These are phyloP conservation scores for Staphylotrichum tortipilum DNA, from an alignment of 495 filamentous ascomycete genomes.

Conservation along the genomic window DNA sequence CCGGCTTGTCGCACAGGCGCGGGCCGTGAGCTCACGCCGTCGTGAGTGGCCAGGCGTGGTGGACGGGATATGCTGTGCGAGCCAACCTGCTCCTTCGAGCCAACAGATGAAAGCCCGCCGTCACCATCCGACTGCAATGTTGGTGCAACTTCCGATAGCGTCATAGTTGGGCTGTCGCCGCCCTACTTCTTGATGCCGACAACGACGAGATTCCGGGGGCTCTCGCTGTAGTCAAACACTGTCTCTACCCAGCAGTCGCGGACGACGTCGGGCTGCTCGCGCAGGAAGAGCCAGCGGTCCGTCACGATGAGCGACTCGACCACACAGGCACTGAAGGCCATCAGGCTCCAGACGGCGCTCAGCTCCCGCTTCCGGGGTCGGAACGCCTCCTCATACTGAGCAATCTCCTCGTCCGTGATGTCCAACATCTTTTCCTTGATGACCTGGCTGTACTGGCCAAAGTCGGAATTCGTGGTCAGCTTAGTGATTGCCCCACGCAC, in stretches of 20 bases:
- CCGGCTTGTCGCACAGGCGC: not conserved
- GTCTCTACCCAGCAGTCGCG: constrained; percentile 80
- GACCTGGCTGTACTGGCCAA: constrained; percentile 42
- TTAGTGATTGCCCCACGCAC: constrained; percentile 72
- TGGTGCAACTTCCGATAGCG: not conserved
- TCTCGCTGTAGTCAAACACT: constrained; percentile 83
- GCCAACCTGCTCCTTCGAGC: not conserved
- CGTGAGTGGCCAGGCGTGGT: not conserved
- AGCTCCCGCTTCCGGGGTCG: constrained; percentile 66
- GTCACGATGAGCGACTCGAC: constrained; percentile 85
- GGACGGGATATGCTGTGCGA: not conserved
- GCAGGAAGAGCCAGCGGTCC: constrained; percentile 84
- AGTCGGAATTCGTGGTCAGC: constrained; percentile 51
- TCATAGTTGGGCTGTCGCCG: not conserved
- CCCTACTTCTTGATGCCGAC: constrained; percentile 71
- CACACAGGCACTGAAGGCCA: constrained; percentile 87
- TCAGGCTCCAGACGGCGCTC: constrained; percentile 80
- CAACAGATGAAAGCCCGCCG: not conserved
- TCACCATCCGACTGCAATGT: constrained; percentile 1
- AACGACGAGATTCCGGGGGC: constrained; percentile 80
- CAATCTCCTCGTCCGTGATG: constrained; percentile 66
- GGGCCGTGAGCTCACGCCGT: not conserved
- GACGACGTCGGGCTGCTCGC: constrained; percentile 59
- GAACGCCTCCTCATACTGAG: constrained; percentile 56
- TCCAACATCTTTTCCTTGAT: constrained; percentile 51